Evolutionary conservation across 805 yeast species (phyloP).

Genomic region (Saccharomycopsis oosterbeekiorum): DNA sequence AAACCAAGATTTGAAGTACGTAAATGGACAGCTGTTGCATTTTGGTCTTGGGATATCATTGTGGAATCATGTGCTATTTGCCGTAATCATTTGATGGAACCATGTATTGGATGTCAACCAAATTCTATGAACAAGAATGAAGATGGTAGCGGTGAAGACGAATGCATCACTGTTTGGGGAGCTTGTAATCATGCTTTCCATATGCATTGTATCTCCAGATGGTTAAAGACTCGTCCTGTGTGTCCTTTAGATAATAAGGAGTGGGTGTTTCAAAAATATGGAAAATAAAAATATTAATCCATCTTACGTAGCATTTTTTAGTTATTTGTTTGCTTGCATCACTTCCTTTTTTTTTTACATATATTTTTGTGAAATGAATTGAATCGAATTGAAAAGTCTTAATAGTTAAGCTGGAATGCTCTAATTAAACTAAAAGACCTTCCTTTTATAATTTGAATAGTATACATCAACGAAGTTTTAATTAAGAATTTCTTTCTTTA

Average conservation of each 20-base stretch:
- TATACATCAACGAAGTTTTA: too few species aligned
- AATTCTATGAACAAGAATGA: constrained; percentile 51
- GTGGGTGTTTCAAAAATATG: constrained; percentile 73
- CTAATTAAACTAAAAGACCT: too few species aligned
- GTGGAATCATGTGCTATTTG: constrained; percentile 98
- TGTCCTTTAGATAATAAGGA: constrained; percentile 94
- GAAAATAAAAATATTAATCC: constrained; percentile 33
- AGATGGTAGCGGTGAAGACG: constrained; percentile 49
- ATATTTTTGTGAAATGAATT: too few species aligned
- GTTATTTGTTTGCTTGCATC: background rate
- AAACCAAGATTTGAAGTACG: constrained; percentile 84
- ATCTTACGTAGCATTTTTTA: background rate
- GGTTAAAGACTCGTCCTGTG: constrained; percentile 91
- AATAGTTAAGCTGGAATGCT: too few species aligned
- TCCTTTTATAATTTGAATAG: too few species aligned
- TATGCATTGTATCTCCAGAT: constrained; percentile 88
- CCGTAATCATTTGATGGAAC: constrained; percentile 96
- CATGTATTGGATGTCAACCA: constrained; percentile 94
- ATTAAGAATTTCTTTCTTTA: too few species aligned
- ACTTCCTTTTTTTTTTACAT: background rate
- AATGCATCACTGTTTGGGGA: constrained; percentile 96
- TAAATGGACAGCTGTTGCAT: constrained; percentile 99
- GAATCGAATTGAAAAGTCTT: too few species aligned
- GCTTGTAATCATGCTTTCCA: constrained; percentile 97
- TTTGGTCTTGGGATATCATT: constrained; percentile 98